A percentile compares a stretch with the other conserved stretches of the same genome.
Evolutionary conservation across 805 yeast genomes (phyloP).

Genomic region (Starmerella asiatica): DNA sequence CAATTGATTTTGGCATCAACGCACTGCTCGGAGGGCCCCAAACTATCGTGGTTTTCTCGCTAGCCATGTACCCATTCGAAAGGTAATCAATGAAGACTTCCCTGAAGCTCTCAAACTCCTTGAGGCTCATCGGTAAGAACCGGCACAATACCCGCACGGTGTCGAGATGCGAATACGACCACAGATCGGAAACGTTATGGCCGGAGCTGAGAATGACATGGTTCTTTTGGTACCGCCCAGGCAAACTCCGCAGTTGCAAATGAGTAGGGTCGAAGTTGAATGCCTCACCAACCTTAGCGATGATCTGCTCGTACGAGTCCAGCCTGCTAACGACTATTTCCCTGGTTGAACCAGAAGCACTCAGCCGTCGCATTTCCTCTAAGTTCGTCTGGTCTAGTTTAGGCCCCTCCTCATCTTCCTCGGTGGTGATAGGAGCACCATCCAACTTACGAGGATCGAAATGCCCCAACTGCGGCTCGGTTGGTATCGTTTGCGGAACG

Average conservation of each 20-base stretch:
- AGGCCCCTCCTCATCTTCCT: no score
- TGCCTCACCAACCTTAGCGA: constrained; percentile 44
- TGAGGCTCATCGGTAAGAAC: constrained; percentile 55
- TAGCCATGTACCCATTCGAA: constrained; percentile 38
- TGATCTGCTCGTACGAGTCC: constrained; percentile 46
- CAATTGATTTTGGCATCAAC: not conserved
- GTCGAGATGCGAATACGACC: constrained; percentile 3
- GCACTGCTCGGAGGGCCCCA: constrained; percentile 44
- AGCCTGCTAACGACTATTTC: constrained; percentile 51
- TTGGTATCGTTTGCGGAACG: not conserved
- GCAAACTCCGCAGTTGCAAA: constrained; percentile 38
- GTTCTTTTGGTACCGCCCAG: constrained; percentile 2
- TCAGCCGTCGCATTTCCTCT: no score
- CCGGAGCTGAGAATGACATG: constrained; percentile 2
- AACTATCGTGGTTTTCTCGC: constrained; percentile 42
- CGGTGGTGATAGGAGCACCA: no score
- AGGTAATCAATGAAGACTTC: constrained; percentile 58
- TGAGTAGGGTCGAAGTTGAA: constrained; percentile 47
- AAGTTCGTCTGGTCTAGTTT: no score
- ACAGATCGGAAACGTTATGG: constrained; percentile 12
- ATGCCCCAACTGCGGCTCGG: not conserved
- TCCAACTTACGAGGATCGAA: not conserved
- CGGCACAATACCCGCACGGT: constrained; percentile 49
- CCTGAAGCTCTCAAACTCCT: constrained; percentile 65
- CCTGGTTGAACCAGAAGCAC: no score